These are phyloP conservation scores for Phoma sp. DNA, from an alignment of 2,329 filamentous ascomycete species.

Conservation along the genomic window DNA sequence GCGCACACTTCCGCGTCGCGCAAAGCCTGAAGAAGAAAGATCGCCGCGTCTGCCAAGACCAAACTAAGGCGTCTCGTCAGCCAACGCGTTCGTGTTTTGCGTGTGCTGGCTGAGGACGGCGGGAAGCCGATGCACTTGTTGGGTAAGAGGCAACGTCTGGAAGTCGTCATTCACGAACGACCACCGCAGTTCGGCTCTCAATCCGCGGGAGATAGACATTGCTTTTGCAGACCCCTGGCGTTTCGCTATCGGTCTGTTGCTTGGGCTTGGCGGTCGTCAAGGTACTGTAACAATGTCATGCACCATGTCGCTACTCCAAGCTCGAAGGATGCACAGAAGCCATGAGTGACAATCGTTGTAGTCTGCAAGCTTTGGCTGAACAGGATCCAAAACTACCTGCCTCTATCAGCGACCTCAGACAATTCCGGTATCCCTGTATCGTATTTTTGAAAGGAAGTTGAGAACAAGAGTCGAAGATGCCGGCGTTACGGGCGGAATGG, in stretches of 20 bases:
- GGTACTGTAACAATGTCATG: background rate
- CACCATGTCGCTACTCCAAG: background rate
- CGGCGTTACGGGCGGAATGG: slow-evolving; percentile 12
- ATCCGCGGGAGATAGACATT: slow-evolving; percentile 12
- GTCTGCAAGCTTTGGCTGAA: background rate
- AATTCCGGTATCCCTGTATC: background rate
- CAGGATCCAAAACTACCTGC: background rate
- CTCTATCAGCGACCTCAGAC: slow-evolving; percentile 3
- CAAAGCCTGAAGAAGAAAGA: slow-evolving; percentile 18
- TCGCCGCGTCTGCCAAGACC: slow-evolving; percentile 18
- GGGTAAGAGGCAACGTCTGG: slow-evolving; percentile 2
- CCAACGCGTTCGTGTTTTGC: slow-evolving; percentile 3
- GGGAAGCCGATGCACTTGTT: slow-evolving; percentile 5
- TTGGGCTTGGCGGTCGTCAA: slow-evolving; percentile 8
- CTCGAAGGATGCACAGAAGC: background rate
- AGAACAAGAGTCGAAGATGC: slow-evolving; percentile 2
- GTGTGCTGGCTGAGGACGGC: slow-evolving; percentile 6
- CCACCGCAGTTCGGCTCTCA: background rate
- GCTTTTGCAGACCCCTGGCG: slow-evolving; percentile 5
- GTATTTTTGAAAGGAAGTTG: slow-evolving; percentile 2
- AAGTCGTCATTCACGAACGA: background rate
- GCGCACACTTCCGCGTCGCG: slow-evolving; percentile 19
- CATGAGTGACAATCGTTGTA: background rate
- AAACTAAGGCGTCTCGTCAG: slow-evolving; percentile 9
- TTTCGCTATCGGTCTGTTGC: slow-evolving; percentile 7